These are phyloP conservation scores for Boletus tomentosulus DNA, from an alignment of 768 basidiomycete genomes.

Conservation along the genomic window DNA sequence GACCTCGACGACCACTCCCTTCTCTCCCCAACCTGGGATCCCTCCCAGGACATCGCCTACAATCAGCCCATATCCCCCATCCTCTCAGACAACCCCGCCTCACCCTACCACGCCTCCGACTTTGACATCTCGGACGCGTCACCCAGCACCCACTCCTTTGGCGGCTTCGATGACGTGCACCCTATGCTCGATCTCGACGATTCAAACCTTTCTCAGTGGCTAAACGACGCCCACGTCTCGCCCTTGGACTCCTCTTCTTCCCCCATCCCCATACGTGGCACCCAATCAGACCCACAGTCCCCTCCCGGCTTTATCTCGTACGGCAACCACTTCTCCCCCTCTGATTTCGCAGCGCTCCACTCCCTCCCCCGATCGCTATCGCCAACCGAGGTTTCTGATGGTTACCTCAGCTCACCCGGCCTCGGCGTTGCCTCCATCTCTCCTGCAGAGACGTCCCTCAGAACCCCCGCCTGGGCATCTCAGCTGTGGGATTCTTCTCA, in stretches of 20 bases:
- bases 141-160: slow-evolving; percentile 31
- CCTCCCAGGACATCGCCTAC: slow-evolving; percentile 32
- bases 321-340: slow-evolving; percentile 54
- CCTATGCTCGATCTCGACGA: slow-evolving; percentile 40
- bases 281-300: slow-evolving; percentile 38
- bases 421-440: slow-evolving; percentile 54
- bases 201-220: slow-evolving; percentile 51
- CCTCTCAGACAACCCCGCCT: slow-evolving; percentile 36
- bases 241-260: slow-evolving; percentile 41
- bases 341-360: slow-evolving; percentile 56
- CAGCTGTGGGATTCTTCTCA: slow-evolving; percentile 60
- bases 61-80: slow-evolving; percentile 40
- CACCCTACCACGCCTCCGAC: slow-evolving; percentile 38
- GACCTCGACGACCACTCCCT: slow-evolving; percentile 31
- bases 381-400: slow-evolving; percentile 51
- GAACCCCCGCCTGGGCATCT: slow-evolving; percentile 61
- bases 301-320: slow-evolving; percentile 50
- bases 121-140: slow-evolving; percentile 41
- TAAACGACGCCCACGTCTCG: slow-evolving; percentile 50
- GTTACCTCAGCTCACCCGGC: slow-evolving; percentile 36
- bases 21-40: slow-evolving; percentile 29
- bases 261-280: slow-evolving; percentile 60
- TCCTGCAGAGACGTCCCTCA: slow-evolving; percentile 55
- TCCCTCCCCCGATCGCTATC: slow-evolving; percentile 61
- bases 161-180: slow-evolving; percentile 30